phyloP scores from a whole-genome alignment of 2,329 filamentous ascomycete species.

The Talaromyces sp. region DNA sequence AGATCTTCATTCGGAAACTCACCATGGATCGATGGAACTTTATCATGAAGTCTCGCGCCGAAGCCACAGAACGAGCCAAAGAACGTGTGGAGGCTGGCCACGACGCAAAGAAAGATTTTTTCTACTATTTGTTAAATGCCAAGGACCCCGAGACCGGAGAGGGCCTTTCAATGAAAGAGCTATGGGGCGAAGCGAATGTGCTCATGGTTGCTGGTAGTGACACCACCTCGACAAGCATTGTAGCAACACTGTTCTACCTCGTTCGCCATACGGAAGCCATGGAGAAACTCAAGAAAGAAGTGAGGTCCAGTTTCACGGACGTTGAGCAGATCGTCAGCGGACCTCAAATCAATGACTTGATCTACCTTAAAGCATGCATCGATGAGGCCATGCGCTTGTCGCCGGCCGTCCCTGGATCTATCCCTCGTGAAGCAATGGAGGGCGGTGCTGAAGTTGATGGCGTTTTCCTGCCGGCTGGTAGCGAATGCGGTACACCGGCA shows the following conservation, averaged over 20 bases:
- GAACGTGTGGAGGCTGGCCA: slow-evolving; percentile 55
- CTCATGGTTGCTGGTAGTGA: slow-evolving; percentile 71
- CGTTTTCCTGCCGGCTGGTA: slow-evolving; percentile 48
- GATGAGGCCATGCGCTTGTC: slow-evolving; percentile 42
- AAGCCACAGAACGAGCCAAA: slow-evolving; percentile 64
- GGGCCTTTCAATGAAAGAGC: slow-evolving; percentile 62
- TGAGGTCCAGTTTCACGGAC: slow-evolving; percentile 33
- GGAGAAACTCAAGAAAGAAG: slow-evolving; percentile 32
- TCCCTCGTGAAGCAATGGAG: slow-evolving; percentile 38
- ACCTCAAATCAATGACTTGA: slow-evolving; percentile 32
- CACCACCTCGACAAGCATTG: slow-evolving; percentile 63
- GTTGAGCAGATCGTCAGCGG: slow-evolving; percentile 39
- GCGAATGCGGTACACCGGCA: slow-evolving; percentile 62
- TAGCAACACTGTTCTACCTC: slow-evolving; percentile 42
- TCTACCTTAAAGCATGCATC: slow-evolving; percentile 42
- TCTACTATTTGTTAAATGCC: slow-evolving; percentile 70
- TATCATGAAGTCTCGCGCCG: slow-evolving; percentile 66
- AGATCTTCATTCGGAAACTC: slow-evolving; percentile 64
- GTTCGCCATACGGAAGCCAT: slow-evolving; percentile 32
- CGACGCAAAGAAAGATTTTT: slow-evolving; percentile 69
- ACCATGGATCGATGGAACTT: slow-evolving; percentile 65
- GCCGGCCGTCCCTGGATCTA: slow-evolving; percentile 37
- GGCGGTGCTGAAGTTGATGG: slow-evolving; percentile 38
- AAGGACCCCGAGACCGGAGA: slow-evolving; percentile 67
- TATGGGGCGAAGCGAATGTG: slow-evolving; percentile 68